Conservation (phyloP, 352 stramenopile species). For the Globisporangium heterothallicum region DNA sequence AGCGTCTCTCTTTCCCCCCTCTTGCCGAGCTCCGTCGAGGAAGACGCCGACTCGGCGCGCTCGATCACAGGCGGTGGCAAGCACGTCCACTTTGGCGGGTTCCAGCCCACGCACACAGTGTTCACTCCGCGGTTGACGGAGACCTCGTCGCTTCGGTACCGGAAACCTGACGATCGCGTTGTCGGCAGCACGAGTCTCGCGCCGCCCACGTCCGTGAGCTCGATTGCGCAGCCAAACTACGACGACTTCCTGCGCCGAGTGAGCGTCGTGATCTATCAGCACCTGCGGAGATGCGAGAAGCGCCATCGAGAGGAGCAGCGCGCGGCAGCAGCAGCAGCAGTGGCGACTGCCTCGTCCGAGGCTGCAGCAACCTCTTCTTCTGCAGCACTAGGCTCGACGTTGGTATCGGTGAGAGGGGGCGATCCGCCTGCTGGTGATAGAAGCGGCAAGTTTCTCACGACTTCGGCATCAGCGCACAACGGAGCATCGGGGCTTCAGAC, state of each 20-base stretch:
- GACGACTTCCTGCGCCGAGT: constrained; percentile 86
- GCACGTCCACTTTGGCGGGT: constrained; percentile 66
- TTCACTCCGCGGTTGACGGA: constrained; percentile 78
- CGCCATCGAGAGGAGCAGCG: constrained; percentile 61
- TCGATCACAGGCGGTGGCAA: constrained; percentile 23
- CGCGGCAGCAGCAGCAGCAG: not conserved
- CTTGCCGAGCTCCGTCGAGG: constrained; percentile 72
- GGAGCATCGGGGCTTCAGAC: constrained; percentile 5
- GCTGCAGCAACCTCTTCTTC: too few relatives aligned
- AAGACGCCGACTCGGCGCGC: constrained; percentile 24
- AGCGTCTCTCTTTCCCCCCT: constrained; percentile 77
- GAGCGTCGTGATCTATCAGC: constrained; percentile 87
- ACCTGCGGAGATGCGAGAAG: constrained; percentile 85
- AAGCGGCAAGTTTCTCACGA: constrained; percentile 9
- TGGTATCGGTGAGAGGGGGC: not conserved
- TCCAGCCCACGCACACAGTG: constrained; percentile 83
- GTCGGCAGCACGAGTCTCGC: constrained; percentile 57
- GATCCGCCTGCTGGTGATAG: constrained; percentile 6
- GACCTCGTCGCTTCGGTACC: constrained; percentile 64
- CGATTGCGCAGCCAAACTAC: constrained; percentile 88
- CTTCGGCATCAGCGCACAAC: constrained; percentile 5
- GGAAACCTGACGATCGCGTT: constrained; percentile 73
- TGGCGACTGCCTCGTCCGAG: not conserved
- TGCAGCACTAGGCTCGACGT: not conserved
- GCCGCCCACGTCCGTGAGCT: constrained; percentile 63